These are phyloP conservation scores for Silene coronaria DNA, from an alignment of 179 eudicot genomes.

Conservation along the genomic window DNA sequence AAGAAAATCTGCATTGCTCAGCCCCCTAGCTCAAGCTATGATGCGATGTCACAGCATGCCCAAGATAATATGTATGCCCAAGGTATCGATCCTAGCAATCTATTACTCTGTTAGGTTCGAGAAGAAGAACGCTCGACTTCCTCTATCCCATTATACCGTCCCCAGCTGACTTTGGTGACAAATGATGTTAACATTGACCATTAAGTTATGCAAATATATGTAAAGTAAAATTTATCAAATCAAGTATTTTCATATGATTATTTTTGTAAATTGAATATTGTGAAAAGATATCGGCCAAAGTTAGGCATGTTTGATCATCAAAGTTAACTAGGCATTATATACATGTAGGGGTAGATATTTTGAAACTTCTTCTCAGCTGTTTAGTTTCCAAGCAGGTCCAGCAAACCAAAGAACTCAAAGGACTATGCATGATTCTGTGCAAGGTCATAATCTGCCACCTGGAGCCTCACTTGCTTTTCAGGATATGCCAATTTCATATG, in stretches of 20 bases:
- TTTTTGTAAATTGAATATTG: background rate
- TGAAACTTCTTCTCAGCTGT: conserved; percentile 35
- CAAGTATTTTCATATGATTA: background rate
- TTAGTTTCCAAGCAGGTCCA: conserved; percentile 46
- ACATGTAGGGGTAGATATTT: no score
- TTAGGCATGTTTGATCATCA: background rate
- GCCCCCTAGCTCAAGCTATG: conserved; percentile 50
- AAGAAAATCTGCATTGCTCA: conserved; percentile 66
- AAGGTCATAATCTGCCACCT: conserved; percentile 37
- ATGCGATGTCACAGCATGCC: conserved; percentile 37
- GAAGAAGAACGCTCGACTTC: conserved; percentile 20
- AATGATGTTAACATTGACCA: background rate
- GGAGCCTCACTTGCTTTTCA: conserved; percentile 49
- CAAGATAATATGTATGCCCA: conserved; percentile 48
- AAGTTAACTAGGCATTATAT: background rate
- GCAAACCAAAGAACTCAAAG: conserved; percentile 40
- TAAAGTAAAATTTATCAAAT: background rate
- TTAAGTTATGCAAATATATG: background rate
- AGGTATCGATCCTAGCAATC: conserved; percentile 36
- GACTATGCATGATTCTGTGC: conserved; percentile 46
- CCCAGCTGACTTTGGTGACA: background rate
- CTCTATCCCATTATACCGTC: background rate
- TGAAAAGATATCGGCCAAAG: background rate
- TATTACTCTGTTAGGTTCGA: conserved; percentile 24
- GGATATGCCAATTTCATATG: conserved; percentile 47